Conservation (phyloP, 495 filamentous ascomycete species). For the Penicillium lagena region DNA sequence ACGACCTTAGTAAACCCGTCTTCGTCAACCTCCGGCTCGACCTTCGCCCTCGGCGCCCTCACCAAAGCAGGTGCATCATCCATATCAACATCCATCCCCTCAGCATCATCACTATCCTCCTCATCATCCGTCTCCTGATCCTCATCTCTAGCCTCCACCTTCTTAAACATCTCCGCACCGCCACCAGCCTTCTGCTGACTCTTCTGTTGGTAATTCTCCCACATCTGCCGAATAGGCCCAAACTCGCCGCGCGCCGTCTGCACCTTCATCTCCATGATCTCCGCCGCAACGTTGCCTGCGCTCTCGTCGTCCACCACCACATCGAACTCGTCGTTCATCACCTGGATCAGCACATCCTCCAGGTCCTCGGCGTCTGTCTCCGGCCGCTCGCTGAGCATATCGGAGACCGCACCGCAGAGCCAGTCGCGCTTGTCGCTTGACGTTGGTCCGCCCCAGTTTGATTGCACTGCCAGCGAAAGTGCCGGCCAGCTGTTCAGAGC, state of each 20-base stretch:
- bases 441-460: slow-evolving; percentile 83
- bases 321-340: slow-evolving; percentile 94
- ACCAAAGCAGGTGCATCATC: slow-evolving; percentile 60
- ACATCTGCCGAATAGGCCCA: slow-evolving; percentile 59
- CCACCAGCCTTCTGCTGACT: slow-evolving; percentile 43
- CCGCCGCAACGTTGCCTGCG: slow-evolving; percentile 62
- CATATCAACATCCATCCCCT: slow-evolving; percentile 68
- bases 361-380: slow-evolving; percentile 79
- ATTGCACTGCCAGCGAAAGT: slow-evolving; percentile 79
- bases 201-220: slow-evolving; percentile 48
- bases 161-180: slow-evolving; percentile 45
- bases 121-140: slow-evolving; percentile 52
- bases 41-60: slow-evolving; percentile 53
- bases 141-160: slow-evolving; percentile 45
- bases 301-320: slow-evolving; percentile 85
- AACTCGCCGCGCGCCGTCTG: slow-evolving; percentile 61
- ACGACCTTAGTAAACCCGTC: slow-evolving; percentile 92
- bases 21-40: slow-evolving; percentile 76
- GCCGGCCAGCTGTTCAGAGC: slow-evolving; percentile 77
- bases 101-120: slow-evolving; percentile 49
- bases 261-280: slow-evolving; percentile 61
- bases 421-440: slow-evolving; percentile 86
- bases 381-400: slow-evolving; percentile 64
- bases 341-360: slow-evolving; percentile 75
- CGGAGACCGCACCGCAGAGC: slow-evolving; percentile 85